Evolutionary conservation across 805 yeast species (phyloP), one percentile per base, ranked within the genome.

Genomic region (Lipomyces orientalis): DNA sequence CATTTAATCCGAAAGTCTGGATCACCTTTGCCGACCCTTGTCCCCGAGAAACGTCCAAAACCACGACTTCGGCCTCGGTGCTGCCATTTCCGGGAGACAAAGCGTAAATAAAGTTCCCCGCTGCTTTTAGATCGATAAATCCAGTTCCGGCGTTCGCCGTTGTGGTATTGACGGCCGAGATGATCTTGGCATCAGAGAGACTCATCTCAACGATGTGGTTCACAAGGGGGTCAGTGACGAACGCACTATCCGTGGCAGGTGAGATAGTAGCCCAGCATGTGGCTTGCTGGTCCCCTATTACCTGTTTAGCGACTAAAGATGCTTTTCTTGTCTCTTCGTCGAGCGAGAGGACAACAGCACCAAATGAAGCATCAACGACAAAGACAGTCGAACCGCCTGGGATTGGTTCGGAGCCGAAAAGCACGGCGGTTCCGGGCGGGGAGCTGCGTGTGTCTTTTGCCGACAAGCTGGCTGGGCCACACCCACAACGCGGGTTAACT

Each of bases 201-300:
- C 55, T 51, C 55, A 51, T 51, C 55, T 51, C 55, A 29, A 51
- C 31, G 55, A 51, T 51, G 7, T 22, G 55, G 31, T 51, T 51
- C 31, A 19, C 31, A 5, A 6, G 33, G 31, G 55, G 55, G 31
- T 51, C 55, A 14, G 16, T 51, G 29, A 51, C 55, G 7, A 51
- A 51, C 2, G 55, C 55, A 51, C 55, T 51, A 19, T 29, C 7
- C 8, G 55, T 51, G 16, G 31, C 55, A 1, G 1, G 29, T 4
- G 55, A 51, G 33, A 51, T 51, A 19, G 55, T 22, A 31, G 8
- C 12, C 55, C 55, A 51, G 7, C 55, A 51, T 51, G 55, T 51
- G 5, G 55, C 55, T 51, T 51, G 14, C 55, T 51, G 55, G 31
- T 51, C 31, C 10, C 33, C 55, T 5, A 51, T 51, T 2, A 51